These are phyloP conservation scores for Ustulina deusta DNA, from an alignment of 2,329 filamentous ascomycete species.

Conservation along the genomic window DNA sequence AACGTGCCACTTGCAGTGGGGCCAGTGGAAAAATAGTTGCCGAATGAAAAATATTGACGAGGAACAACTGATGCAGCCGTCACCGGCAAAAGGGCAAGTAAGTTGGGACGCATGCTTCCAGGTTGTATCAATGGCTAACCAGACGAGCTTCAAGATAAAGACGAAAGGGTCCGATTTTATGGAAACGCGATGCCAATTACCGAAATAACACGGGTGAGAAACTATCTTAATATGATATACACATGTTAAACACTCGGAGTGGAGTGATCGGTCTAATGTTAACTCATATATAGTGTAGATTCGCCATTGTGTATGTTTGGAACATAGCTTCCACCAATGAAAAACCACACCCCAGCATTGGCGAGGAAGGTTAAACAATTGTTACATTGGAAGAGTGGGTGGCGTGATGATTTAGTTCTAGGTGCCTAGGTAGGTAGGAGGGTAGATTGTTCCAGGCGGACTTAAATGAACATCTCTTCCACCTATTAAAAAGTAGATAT, in stretches of 20 bases:
- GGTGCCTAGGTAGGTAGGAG: too few species aligned
- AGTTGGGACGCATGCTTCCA: slow-evolving; percentile 12
- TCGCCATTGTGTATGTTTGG: not conserved
- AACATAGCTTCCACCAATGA: slow-evolving; percentile 16
- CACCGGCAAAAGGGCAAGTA: slow-evolving; percentile 21
- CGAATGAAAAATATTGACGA: slow-evolving; percentile 33
- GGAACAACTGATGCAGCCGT: slow-evolving; percentile 22
- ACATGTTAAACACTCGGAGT: not conserved
- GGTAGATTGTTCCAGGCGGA: too few species aligned
- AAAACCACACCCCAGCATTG: not conserved
- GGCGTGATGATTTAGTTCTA: not conserved
- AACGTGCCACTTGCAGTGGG: slow-evolving; percentile 25
- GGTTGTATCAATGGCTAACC: not conserved
- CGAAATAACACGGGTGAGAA: not conserved
- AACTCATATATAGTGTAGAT: not conserved
- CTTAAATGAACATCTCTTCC: slow-evolving; percentile 18
- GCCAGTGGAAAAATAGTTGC: slow-evolving; percentile 28
- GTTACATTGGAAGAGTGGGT: too few species aligned
- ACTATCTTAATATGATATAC: not conserved
- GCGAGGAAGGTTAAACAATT: too few species aligned
- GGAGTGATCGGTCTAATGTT: not conserved
- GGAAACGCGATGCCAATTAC: not conserved
- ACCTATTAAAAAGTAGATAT: slow-evolving; percentile 17
- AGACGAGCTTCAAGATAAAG: not conserved
- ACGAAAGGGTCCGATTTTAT: not conserved